These are phyloP conservation scores for Pochonia chlamydosporia DNA, from an alignment of 2,329 filamentous ascomycete species.

Conservation along the genomic window DNA sequence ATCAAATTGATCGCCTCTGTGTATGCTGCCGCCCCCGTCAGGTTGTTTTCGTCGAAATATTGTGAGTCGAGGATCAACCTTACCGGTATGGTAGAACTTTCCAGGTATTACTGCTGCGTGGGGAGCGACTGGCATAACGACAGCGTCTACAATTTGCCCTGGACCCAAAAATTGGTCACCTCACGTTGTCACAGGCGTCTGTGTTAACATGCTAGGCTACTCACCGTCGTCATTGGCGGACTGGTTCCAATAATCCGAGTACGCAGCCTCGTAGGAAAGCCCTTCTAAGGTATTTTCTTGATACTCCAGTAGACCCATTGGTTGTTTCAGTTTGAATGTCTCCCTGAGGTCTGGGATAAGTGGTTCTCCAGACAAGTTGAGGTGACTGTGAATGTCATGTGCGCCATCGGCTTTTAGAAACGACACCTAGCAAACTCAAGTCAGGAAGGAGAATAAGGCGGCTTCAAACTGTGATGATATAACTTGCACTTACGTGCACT, in stretches of 20 bases:
- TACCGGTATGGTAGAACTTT: conserved; percentile 33
- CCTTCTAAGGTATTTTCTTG: conserved; percentile 45
- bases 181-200: neutral
- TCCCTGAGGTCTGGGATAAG: conserved; percentile 34
- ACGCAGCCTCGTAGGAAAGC: conserved; percentile 49
- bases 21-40: conserved; percentile 17
- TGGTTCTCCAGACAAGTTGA: conserved; percentile 50
- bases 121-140: conserved; percentile 45
- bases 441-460: neutral
- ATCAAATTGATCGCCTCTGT: conserved; percentile 42
- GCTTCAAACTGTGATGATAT: too few relatives aligned
- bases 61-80: neutral
- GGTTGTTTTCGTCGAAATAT: neutral
- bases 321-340: conserved; percentile 22
- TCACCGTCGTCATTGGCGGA: conserved; percentile 43
- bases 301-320: conserved; percentile 22
- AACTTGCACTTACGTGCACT: neutral
- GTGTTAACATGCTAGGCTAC: conserved; percentile 4
- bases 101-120: conserved; percentile 41
- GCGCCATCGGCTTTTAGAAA: conserved; percentile 27
- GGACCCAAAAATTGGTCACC: neutral
- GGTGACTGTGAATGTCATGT: conserved; percentile 35
- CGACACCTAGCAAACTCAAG: conserved; percentile 11
- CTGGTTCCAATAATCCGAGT: conserved; percentile 60
- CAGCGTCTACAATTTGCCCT: conserved; percentile 48